Evolutionary conservation across 768 basidiomycete genomes (phyloP).

Genomic region (Filobasidium floriforme): DNA sequence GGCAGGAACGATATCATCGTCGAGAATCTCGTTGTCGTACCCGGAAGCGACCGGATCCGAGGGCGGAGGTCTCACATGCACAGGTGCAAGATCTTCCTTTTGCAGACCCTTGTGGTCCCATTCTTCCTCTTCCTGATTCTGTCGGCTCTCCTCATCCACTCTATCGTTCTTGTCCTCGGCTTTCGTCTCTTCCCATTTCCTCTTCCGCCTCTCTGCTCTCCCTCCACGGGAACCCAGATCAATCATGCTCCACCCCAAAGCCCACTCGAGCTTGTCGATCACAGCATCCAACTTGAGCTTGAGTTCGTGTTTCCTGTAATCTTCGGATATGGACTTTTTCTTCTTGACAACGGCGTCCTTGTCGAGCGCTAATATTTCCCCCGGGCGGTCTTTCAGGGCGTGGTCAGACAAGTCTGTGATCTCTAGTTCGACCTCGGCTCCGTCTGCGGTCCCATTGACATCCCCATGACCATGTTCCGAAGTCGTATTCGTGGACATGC

Average conservation of each 20-base stretch:
- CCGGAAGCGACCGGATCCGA: slow-evolving; percentile 32
- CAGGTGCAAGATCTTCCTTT: slow-evolving; percentile 7
- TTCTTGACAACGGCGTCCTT: slow-evolving; percentile 3
- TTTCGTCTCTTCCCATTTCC: neutral
- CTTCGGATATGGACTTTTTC: neutral
- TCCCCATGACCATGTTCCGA: neutral
- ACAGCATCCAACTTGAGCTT: neutral
- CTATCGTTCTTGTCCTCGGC: neutral
- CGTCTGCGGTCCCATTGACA: neutral
- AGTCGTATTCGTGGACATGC: too few species aligned
- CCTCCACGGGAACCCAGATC: neutral
- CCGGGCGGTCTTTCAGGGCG: neutral
- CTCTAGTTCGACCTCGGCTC: neutral
- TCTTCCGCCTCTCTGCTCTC: slow-evolving; percentile 7
- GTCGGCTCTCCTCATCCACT: neutral
- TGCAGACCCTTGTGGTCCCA: neutral
- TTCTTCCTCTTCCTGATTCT: neutral
- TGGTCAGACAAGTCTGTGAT: neutral
- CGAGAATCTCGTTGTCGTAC: slow-evolving; percentile 26
- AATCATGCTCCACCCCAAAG: slow-evolving; percentile 8
- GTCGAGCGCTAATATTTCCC: neutral
- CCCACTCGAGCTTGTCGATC: slow-evolving; percentile 2
- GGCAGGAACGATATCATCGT: neutral
- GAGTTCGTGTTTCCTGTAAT: neutral
- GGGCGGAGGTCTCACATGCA: slow-evolving; percentile 9